Conservation (phyloP, 148 eudicot genomes). For the Rhododendron henanense region DNA sequence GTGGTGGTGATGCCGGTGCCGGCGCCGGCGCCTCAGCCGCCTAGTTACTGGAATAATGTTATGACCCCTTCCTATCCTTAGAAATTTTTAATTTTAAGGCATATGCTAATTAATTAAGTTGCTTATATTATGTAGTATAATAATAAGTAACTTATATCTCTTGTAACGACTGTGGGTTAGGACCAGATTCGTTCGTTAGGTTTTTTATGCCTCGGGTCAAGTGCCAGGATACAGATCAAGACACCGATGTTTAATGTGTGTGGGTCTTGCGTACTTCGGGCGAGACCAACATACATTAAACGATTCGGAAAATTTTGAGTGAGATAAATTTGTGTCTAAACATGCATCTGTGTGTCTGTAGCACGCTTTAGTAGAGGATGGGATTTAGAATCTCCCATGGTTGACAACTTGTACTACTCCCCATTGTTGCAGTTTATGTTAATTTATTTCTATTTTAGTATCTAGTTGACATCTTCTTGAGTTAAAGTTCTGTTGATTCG, state of each 20-base stretch:
- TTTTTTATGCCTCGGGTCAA: not conserved
- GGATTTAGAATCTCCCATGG: not conserved
- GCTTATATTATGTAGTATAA: not conserved
- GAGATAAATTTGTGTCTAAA: not conserved
- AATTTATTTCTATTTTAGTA: not conserved
- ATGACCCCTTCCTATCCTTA: conserved; percentile 27
- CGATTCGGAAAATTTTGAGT: not conserved
- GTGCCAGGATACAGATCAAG: not conserved
- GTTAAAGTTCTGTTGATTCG: too few species aligned
- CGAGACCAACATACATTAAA: not conserved
- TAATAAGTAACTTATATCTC: not conserved
- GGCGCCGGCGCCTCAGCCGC: not conserved
- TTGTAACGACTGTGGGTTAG: not conserved
- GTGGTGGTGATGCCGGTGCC: conserved; percentile 6
- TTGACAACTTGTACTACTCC: not conserved
- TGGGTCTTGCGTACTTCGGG: not conserved
- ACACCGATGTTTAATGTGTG: not conserved
- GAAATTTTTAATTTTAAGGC: not conserved
- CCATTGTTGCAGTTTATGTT: not conserved
- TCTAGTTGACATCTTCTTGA: too few species aligned
- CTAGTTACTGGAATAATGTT: conserved; percentile 36
- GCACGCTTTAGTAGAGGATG: not conserved
- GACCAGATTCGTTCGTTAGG: not conserved
- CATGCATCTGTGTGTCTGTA: not conserved
- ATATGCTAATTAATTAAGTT: not conserved